These are phyloP conservation scores for Asterionellopsis glacialis DNA, from an alignment of 108 stramenopile species.

Conservation along the genomic window DNA sequence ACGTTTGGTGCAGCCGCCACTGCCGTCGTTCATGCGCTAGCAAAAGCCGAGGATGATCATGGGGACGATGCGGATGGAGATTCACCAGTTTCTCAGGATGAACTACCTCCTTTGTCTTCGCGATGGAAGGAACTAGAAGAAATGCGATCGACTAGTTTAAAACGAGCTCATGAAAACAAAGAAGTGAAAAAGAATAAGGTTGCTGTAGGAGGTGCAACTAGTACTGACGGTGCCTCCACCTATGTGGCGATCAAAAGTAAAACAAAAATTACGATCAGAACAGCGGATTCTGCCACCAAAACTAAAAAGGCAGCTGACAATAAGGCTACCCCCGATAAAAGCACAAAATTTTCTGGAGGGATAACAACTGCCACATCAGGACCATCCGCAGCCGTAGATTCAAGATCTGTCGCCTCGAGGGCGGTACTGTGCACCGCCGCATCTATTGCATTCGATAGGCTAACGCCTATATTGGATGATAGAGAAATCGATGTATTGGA, in stretches of 20 bases:
- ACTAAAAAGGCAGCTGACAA: neutral
- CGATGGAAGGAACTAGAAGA: slow-evolving; percentile 22
- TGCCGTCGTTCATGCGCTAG: slow-evolving; percentile 15
- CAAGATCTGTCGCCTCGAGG: slow-evolving; percentile 38
- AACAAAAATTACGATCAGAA: neutral
- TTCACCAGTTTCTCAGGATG: slow-evolving; percentile 5
- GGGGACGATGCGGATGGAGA: slow-evolving; percentile 2
- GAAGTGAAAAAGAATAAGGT: slow-evolving; percentile 9
- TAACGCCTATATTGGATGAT: slow-evolving; percentile 37
- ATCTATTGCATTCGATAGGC: slow-evolving; percentile 46
- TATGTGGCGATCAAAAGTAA: neutral
- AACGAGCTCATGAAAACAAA: slow-evolving; percentile 39
- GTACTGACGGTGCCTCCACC: no score
- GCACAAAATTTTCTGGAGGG: neutral
- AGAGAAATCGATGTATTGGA: slow-evolving; percentile 33
- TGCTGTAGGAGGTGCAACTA: no score
- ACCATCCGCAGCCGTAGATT: slow-evolving; percentile 45
- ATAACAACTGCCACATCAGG: slow-evolving; percentile 20
- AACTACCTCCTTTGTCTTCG: slow-evolving; percentile 4
- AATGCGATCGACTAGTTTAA: slow-evolving; percentile 26
- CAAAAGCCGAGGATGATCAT: slow-evolving; percentile 21
- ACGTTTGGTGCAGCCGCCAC: slow-evolving; percentile 42
- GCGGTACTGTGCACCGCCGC: slow-evolving; percentile 71
- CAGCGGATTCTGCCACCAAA: neutral
- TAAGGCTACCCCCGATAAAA: neutral